Evolutionary conservation across 169 alveolate genomes (phyloP).

Genomic region (Eimeria praecox): DNA sequence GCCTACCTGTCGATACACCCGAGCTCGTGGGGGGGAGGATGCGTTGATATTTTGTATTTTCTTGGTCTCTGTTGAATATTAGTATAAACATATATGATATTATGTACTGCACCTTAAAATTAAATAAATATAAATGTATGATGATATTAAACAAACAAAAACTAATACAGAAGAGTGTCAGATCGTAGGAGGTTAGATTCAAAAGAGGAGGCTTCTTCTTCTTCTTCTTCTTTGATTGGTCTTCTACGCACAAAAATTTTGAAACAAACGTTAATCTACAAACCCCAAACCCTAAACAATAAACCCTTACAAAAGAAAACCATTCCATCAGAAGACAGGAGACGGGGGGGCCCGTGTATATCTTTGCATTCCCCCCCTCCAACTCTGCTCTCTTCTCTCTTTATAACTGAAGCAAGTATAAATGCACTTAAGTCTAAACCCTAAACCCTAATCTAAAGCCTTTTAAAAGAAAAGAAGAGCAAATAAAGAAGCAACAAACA

Average conservation of each 20-base stretch:
- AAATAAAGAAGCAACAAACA: neutral
- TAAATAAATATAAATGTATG: neutral
- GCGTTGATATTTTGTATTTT: neutral
- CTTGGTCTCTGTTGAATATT: neutral
- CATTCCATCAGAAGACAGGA: slow-evolving; percentile 67
- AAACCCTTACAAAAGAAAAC: slow-evolving; percentile 13
- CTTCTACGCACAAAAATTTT: slow-evolving; percentile 23
- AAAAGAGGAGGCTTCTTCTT: too few relatives aligned
- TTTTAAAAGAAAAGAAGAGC: slow-evolving; percentile 31
- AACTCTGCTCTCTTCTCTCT: neutral
- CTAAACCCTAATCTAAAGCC: neutral
- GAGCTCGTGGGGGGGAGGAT: slow-evolving; percentile 47
- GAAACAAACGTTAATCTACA: neutral
- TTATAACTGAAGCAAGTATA: neutral
- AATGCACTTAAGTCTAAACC: neutral
- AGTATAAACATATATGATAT: neutral
- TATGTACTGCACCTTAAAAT: neutral
- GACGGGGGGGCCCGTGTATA: slow-evolving; percentile 60
- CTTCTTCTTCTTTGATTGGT: neutral
- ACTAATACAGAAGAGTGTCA: slow-evolving; percentile 13
- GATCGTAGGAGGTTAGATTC: slow-evolving; percentile 10
- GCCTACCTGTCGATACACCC: slow-evolving; percentile 69
- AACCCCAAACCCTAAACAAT: slow-evolving; percentile 51
- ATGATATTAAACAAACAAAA: neutral
- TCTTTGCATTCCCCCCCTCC: slow-evolving; percentile 51